Evolutionary conservation across 768 basidiomycete genomes (phyloP).

Genomic region (Hypholoma fasciculare): DNA sequence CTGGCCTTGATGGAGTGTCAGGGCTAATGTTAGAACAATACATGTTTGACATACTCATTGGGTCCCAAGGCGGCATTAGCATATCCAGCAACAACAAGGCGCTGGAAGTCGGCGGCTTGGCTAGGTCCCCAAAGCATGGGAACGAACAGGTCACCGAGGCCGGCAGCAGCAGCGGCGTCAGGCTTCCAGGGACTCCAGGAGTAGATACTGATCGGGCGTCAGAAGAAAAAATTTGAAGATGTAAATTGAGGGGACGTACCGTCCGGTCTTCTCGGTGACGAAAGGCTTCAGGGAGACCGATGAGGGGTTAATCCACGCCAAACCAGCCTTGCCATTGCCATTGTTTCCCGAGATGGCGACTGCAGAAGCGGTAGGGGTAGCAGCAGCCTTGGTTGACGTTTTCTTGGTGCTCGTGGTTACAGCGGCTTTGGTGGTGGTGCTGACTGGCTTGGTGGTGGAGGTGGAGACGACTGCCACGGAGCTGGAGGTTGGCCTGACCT

Average conservation of each 20-base stretch:
- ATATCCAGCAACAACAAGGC: slow-evolving; percentile 48
- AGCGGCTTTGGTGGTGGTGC: slow-evolving; percentile 9
- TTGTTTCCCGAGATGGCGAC: slow-evolving; percentile 15
- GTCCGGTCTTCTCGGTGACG: slow-evolving; percentile 39
- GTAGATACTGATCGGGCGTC: slow-evolving; percentile 43
- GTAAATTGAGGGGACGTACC: slow-evolving; percentile 30
- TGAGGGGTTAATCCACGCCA: slow-evolving; percentile 68
- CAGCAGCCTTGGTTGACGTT: slow-evolving; percentile 15
- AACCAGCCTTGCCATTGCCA: slow-evolving; percentile 51
- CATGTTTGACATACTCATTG: slow-evolving; percentile 65
- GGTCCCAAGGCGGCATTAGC: slow-evolving; percentile 51
- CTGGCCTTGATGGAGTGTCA: slow-evolving; percentile 50
- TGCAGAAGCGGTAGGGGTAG: slow-evolving; percentile 9
- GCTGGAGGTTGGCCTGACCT: slow-evolving; percentile 41
- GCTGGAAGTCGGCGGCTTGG: slow-evolving; percentile 48
- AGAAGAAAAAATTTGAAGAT: background rate
- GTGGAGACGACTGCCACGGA: background rate
- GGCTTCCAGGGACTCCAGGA: slow-evolving; percentile 65
- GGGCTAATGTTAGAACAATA: background rate
- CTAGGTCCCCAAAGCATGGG: slow-evolving; percentile 74
- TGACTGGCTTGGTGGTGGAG: background rate
- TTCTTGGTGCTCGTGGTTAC: slow-evolving; percentile 14
- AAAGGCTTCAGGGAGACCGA: slow-evolving; percentile 51
- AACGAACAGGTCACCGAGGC: slow-evolving; percentile 43
- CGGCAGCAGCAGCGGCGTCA: slow-evolving; percentile 36